Base-by-base conservation (phyloP, 176 grass and related monocot species). In the Oryza brachyantha region DNA sequence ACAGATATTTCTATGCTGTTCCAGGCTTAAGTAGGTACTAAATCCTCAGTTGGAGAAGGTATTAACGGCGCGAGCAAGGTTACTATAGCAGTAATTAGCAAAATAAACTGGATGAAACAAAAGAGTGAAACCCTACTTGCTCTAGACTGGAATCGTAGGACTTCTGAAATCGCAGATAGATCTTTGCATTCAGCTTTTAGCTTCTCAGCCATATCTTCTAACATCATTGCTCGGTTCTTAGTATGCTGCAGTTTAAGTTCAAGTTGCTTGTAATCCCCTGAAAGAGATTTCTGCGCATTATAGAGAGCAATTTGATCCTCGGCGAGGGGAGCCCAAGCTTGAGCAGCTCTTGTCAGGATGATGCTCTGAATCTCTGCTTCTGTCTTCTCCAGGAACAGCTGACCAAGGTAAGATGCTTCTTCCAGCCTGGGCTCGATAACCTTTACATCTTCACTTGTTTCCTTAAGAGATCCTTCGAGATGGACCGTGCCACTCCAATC, bases 11-110 rank as follows among this genome's bases (percentile, higher is more conserved):
- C 61, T 4, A 32, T 73, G 14, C 16, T 67, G 25, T 52, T 43
- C 55, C 28, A 81, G 68, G 21, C 42, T 85, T 83, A 99, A 41
- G 92, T 99, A 59, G 92, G 96, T 84, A 90, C 79, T 83, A 90
- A 79, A 83, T 79, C 66, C 29, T 90, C 88, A 58, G 52, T 66
- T 14, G 86, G 83, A 5, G 73, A 60, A 11, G 88, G 81, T 34
- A 87, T 57, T 1, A 89, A 62, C 25, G 68, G 85, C 81, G 87
- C 64, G 54, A 99, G 58, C 83, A 79, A 91, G 81, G 77, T 85
- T 69, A 59, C 43, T 61, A 85, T 17, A 55, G 85, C 80, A 61
- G 93, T 64, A 62, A 79, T 76, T 58, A 99, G 4, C 66, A 93
- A 36, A 34, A 91, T 48, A 73, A 95, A 81, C 75, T 93, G 90